Evolutionary conservation across 2,329 filamentous ascomycete genomes (phyloP).

Genomic region (Pseudogymnoascus sp.): DNA sequence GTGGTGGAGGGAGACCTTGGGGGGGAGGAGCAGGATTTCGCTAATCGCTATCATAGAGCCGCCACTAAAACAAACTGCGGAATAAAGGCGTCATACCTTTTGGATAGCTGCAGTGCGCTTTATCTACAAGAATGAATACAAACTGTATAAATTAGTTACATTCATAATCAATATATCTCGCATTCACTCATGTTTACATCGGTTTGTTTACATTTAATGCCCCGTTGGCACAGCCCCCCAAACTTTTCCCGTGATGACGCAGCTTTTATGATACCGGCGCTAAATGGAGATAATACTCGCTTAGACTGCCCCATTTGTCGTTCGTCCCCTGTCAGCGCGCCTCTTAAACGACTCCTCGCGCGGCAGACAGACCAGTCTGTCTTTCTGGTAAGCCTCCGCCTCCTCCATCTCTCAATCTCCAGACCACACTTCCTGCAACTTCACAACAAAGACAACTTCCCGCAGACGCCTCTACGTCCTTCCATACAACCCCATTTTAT

Average conservation of each 20-base stretch:
- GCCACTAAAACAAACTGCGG: neutral
- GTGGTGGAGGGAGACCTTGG: constrained; percentile 7
- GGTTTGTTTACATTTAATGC: neutral
- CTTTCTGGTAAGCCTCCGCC: constrained; percentile 10
- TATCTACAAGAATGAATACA: neutral
- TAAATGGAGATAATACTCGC: constrained; percentile 9
- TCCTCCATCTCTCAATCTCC: constrained; percentile 7
- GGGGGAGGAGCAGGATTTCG: constrained; percentile 3
- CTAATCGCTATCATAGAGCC: constrained; percentile 5
- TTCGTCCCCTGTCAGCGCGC: neutral
- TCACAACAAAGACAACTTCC: neutral
- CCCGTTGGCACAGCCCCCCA: neutral
- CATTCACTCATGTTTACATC: neutral
- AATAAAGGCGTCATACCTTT: neutral
- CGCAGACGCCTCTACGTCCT: neutral
- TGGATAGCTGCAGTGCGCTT: neutral
- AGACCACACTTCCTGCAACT: neutral
- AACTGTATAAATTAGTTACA: neutral
- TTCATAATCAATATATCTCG: neutral
- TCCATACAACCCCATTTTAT: constrained; percentile 6
- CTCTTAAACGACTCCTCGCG: constrained; percentile 9
- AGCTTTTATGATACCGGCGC: constrained; percentile 7
- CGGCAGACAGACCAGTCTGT: constrained; percentile 4
- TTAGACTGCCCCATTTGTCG: constrained; percentile 9
- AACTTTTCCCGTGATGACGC: constrained; percentile 5